phyloP scores from a whole-genome alignment of 2,329 filamentous ascomycete genomes.

The Lachnellula cervina region DNA sequence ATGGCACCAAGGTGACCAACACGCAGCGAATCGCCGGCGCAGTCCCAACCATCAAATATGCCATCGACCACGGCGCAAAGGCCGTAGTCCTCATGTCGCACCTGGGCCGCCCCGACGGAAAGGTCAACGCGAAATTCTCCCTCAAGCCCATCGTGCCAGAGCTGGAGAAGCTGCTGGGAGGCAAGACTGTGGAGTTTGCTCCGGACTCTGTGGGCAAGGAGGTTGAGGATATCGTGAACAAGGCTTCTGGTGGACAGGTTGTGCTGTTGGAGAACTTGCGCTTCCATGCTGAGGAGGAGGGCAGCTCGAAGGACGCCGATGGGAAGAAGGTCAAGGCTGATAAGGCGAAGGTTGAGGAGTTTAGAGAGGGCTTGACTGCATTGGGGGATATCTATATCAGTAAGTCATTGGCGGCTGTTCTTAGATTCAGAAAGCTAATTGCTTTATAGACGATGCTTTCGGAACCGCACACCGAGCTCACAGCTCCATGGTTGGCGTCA shows the following conservation, averaged over 20 bases:
- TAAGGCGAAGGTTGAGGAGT: constrained; percentile 84
- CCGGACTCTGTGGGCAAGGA: constrained; percentile 86
- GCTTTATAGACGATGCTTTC: constrained; percentile 79
- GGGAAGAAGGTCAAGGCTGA: constrained; percentile 99
- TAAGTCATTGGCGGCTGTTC: constrained; percentile 43
- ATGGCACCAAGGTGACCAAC: constrained; percentile 91
- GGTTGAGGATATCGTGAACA: constrained; percentile 84
- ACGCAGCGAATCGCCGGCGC: constrained; percentile 97
- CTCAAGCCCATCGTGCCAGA: constrained; percentile 86
- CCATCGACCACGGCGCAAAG: constrained; percentile 84
- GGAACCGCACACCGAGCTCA: constrained; percentile 97
- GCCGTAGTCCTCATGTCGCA: constrained; percentile 97
- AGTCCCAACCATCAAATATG: constrained; percentile 91
- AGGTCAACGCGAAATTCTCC: constrained; percentile 87
- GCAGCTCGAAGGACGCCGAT: constrained; percentile 85
- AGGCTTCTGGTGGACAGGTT: constrained; percentile 74
- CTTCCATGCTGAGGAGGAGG: constrained; percentile 98
- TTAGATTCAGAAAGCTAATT: constrained; percentile 13
- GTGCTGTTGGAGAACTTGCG: constrained; percentile 95
- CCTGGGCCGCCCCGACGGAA: constrained; percentile 90
- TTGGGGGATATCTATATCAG: constrained; percentile 96
- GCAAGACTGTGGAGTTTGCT: constrained; percentile 79
- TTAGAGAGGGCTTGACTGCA: constrained; percentile 90
- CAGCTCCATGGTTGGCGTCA: constrained; percentile 97
- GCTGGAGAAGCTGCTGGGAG: constrained; percentile 79